Percentiles rank a stretch among this genome's conserved stretches.
These are phyloP conservation scores for Arctium lappa DNA, from an alignment of 129 eudicot species.

Conservation along the genomic window DNA sequence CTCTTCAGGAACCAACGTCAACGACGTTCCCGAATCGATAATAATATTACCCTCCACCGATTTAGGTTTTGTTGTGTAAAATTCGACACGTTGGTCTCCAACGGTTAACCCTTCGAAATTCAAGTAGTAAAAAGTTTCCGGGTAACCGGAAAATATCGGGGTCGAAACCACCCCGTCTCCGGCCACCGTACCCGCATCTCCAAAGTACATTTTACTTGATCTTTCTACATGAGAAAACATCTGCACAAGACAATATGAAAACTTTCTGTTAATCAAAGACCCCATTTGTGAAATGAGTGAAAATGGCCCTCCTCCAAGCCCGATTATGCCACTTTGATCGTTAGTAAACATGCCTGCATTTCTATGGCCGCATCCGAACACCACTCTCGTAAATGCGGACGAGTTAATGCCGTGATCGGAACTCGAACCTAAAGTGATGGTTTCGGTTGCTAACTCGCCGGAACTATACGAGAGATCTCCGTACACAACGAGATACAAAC, in stretches of 20 bases:
- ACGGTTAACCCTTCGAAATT: slow-evolving; percentile 34
- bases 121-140: slow-evolving; percentile 20
- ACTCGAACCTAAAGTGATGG: slow-evolving; percentile 18
- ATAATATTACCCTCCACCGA: slow-evolving; percentile 29
- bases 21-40: slow-evolving; percentile 34
- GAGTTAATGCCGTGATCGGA: neutral
- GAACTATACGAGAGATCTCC: slow-evolving; percentile 30
- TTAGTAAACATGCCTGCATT: slow-evolving; percentile 32
- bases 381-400: neutral
- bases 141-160: slow-evolving; percentile 25
- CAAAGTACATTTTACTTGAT: slow-evolving; percentile 35
- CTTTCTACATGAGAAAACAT: slow-evolving; percentile 26
- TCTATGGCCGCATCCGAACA: slow-evolving; percentile 38
- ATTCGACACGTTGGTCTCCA: slow-evolving; percentile 20
- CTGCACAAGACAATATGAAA: slow-evolving; percentile 37
- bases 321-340: slow-evolving; percentile 31
- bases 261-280: slow-evolving; percentile 20
- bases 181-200: slow-evolving; percentile 16
- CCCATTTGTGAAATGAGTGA: slow-evolving; percentile 36
- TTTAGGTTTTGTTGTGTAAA: slow-evolving; percentile 6
- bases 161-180: slow-evolving; percentile 39
- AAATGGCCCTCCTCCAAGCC: slow-evolving; percentile 36
- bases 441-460: slow-evolving; percentile 38
- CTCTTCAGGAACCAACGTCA: slow-evolving; percentile 25
- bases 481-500: slow-evolving; percentile 26